phyloP scores from a whole-genome alignment of 805 yeast genomes.

The Zygosaccharomyces rouxii region DNA sequence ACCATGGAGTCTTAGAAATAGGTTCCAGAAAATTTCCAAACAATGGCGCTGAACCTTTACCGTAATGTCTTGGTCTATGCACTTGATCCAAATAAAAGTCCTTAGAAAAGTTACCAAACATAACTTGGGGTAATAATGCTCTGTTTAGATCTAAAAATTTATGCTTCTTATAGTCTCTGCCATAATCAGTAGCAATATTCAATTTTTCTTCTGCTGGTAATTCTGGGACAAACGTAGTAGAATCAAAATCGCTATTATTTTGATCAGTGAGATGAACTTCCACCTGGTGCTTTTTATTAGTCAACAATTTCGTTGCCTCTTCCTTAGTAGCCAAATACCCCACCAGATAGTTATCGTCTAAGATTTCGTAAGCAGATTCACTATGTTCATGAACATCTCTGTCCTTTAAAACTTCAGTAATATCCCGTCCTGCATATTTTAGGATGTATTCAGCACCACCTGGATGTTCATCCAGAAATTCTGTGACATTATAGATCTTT shows the following conservation, averaged over 20 bases:
- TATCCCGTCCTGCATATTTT: conserved; percentile 76
- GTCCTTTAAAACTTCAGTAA: conserved; percentile 52
- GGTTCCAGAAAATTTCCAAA: conserved; percentile 96
- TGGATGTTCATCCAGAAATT: conserved; percentile 45
- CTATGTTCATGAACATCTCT: conserved; percentile 70
- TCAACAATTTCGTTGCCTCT: conserved; percentile 68
- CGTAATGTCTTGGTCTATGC: conserved; percentile 97
- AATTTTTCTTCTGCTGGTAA: conserved; percentile 71
- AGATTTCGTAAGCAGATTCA: conserved; percentile 78
- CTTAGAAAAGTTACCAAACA: conserved; percentile 69
- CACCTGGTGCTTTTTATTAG: conserved; percentile 56
- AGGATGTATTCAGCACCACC: conserved; percentile 73
- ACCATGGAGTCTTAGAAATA: conserved; percentile 88
- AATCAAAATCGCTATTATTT: conserved; percentile 39
- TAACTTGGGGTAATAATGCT: conserved; percentile 78
- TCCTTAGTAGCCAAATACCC: conserved; percentile 79
- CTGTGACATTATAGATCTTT: conserved; percentile 78
- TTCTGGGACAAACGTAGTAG: conserved; percentile 51
- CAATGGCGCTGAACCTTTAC: conserved; percentile 92
- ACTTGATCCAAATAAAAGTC: conserved; percentile 94
- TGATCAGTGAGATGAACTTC: conserved; percentile 49
- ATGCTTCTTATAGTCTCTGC: conserved; percentile 67
- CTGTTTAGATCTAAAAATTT: conserved; percentile 79
- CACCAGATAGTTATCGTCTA: conserved; percentile 72
- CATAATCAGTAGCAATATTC: conserved; percentile 72